Percentiles rank a stretch among this genome's conserved stretches.
Evolutionary conservation across 202 grass and related monocot species (phyloP).

Genomic region (Sporobolus alterniflorus): DNA sequence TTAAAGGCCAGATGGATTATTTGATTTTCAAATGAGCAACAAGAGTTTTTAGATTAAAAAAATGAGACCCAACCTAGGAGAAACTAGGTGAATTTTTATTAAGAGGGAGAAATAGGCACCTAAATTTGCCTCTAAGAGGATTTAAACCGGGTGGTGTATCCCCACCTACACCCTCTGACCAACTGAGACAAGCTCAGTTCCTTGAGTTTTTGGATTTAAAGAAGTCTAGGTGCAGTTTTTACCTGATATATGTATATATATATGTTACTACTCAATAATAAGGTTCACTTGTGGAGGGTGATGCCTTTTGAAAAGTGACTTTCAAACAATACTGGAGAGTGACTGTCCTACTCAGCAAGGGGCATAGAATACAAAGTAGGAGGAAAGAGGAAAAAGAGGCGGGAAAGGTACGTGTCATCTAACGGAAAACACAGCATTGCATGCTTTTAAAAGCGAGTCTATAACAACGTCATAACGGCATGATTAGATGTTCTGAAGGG

Average conservation of each 20-base stretch:
- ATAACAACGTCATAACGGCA: slow-evolving; percentile 45
- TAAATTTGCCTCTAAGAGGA: too few relatives aligned
- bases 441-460: slow-evolving; percentile 35
- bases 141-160: too few relatives aligned
- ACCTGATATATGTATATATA: too few relatives aligned
- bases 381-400: background rate
- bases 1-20: background rate
- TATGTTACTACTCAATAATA: too few relatives aligned
- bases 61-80: too few relatives aligned
- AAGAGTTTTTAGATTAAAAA: too few relatives aligned
- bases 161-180: too few relatives aligned
- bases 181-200: too few relatives aligned
- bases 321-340: slow-evolving; percentile 22
- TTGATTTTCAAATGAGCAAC: background rate
- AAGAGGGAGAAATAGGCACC: too few relatives aligned
- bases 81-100: too few relatives aligned
- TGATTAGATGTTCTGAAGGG: slow-evolving; percentile 34
- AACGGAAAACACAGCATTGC: slow-evolving; percentile 16
- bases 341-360: slow-evolving; percentile 36
- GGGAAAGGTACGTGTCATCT: slow-evolving; percentile 56
- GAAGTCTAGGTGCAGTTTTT: background rate
- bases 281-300: slow-evolving; percentile 3
- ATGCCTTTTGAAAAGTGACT: slow-evolving; percentile 19
- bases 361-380: background rate
- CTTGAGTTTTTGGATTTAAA: too few relatives aligned